These are phyloP conservation scores for Camillea tinctor DNA, from an alignment of 2,329 filamentous ascomycete species.

Conservation along the genomic window DNA sequence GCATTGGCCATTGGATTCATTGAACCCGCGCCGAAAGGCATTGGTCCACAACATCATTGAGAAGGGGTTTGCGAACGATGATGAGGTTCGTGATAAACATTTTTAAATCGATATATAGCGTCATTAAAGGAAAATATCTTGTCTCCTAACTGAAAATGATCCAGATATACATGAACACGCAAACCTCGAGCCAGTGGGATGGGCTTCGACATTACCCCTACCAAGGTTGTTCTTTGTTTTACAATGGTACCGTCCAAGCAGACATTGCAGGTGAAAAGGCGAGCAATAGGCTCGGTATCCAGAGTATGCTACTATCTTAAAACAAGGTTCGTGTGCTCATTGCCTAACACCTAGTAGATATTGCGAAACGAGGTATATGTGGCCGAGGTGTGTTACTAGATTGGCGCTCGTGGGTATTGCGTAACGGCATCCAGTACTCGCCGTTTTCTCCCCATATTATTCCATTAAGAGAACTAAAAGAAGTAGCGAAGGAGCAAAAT, in stretches of 20 bases:
- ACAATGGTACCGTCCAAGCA: slow-evolving; percentile 40
- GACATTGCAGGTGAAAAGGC: slow-evolving; percentile 44
- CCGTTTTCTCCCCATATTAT: slow-evolving; percentile 41
- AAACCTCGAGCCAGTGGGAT: slow-evolving; percentile 45
- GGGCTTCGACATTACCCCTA: slow-evolving; percentile 46
- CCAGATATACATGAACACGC: not conserved
- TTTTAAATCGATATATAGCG: not conserved
- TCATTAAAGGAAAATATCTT: not conserved
- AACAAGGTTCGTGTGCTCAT: not conserved
- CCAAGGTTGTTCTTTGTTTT: slow-evolving; percentile 41
- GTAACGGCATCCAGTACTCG: slow-evolving; percentile 38
- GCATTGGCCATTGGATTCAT: not conserved
- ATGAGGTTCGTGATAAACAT: not conserved
- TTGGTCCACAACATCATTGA: not conserved
- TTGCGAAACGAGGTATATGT: slow-evolving; percentile 5
- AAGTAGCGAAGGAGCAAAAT: slow-evolving; percentile 39
- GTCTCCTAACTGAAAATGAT: not conserved
- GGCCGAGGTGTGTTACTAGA: slow-evolving; percentile 53
- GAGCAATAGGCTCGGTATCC: slow-evolving; percentile 45
- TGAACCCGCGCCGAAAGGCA: not conserved
- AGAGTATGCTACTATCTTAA: slow-evolving; percentile 27
- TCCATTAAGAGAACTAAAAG: slow-evolving; percentile 26
- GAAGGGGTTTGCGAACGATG: not conserved
- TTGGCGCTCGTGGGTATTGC: slow-evolving; percentile 45
- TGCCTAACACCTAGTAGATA: not conserved